Evolutionary conservation across 2,329 filamentous ascomycete genomes (phyloP).

Genomic region (Aspergillus terreus): DNA sequence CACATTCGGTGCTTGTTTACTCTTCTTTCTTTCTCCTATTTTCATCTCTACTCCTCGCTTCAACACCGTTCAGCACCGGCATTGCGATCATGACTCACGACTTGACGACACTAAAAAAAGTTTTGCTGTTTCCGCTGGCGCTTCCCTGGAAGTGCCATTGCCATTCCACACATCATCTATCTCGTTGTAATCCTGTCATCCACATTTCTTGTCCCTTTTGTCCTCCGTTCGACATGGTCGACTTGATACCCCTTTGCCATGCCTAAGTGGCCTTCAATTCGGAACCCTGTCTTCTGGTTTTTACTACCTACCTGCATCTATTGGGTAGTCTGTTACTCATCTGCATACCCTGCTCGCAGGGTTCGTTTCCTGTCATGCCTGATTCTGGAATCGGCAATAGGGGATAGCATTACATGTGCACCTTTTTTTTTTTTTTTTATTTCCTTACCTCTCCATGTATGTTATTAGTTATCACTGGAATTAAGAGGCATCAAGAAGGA

Average conservation of each 20-base stretch:
- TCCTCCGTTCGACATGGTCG: slow-evolving; percentile 5
- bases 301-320: neutral
- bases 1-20: neutral
- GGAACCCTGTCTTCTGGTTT: neutral
- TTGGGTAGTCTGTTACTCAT: neutral
- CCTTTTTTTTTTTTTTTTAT: neutral
- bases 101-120: slow-evolving; percentile 22
- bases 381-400: slow-evolving; percentile 8
- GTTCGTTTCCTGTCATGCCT: neutral
- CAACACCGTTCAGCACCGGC: slow-evolving; percentile 2
- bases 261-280: neutral
- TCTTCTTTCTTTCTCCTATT: neutral
- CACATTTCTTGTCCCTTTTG: slow-evolving; percentile 1
- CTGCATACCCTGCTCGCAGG: neutral
- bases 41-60: neutral
- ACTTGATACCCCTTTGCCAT: slow-evolving; percentile 8
- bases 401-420: neutral
- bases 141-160: slow-evolving; percentile 6
- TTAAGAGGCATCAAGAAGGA: neutral
- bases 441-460: neutral
- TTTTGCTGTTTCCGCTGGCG: slow-evolving; percentile 12
- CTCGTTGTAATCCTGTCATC: neutral
- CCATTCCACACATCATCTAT: neutral
- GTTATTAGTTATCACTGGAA: neutral
- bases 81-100: slow-evolving; percentile 19